Conservation (phyloP, 2,329 filamentous ascomycete genomes). For the Emmonsiellopsis sp. region DNA sequence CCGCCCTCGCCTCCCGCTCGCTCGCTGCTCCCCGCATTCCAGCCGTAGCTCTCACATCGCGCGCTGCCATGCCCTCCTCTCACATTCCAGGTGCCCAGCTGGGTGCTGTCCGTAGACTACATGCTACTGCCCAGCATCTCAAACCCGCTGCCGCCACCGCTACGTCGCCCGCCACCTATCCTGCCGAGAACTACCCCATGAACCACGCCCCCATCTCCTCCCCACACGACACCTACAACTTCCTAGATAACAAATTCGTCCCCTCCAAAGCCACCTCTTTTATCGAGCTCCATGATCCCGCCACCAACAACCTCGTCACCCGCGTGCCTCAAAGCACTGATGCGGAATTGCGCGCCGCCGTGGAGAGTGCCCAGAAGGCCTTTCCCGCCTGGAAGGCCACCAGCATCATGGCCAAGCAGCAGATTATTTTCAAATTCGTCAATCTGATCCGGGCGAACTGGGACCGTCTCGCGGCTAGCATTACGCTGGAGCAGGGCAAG, state of each 20-base stretch:
- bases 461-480: slow-evolving; percentile 56
- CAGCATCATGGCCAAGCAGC: slow-evolving; percentile 51
- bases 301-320: slow-evolving; percentile 59
- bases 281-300: slow-evolving; percentile 57
- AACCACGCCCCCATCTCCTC: slow-evolving; percentile 43
- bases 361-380: slow-evolving; percentile 54
- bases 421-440: slow-evolving; percentile 60
- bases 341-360: slow-evolving; percentile 52
- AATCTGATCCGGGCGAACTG: slow-evolving; percentile 55
- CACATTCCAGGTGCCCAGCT: slow-evolving; percentile 3
- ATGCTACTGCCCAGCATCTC: slow-evolving; percentile 44
- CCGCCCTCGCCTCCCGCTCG: slow-evolving; percentile 26
- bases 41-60: slow-evolving; percentile 11
- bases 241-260: slow-evolving; percentile 56
- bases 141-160: slow-evolving; percentile 22
- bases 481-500: slow-evolving; percentile 61
- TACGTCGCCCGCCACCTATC: slow-evolving; percentile 28
- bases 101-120: slow-evolving; percentile 23
- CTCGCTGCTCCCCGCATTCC: slow-evolving; percentile 29
- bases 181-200: slow-evolving; percentile 40
- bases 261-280: slow-evolving; percentile 50
- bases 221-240: slow-evolving; percentile 49
- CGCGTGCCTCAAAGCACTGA: slow-evolving; percentile 58
- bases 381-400: slow-evolving; percentile 54
- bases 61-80: slow-evolving; percentile 5